Conservation (phyloP, 2,329 filamentous ascomycete species). For the Bisporella sp. region DNA sequence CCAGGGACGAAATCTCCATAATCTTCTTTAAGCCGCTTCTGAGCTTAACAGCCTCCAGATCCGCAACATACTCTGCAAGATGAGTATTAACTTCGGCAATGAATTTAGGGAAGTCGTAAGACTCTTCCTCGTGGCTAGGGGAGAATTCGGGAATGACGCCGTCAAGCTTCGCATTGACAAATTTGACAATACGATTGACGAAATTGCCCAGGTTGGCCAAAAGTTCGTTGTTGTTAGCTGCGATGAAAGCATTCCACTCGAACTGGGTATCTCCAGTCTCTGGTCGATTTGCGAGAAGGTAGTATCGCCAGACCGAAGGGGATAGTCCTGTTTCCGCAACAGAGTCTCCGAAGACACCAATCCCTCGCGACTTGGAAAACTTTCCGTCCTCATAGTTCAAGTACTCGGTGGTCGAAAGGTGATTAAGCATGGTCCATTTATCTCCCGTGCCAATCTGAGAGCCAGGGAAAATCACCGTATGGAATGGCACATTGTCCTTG, state of each 20-base stretch:
- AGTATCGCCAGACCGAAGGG: conserved; percentile 89
- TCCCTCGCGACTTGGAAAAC: conserved; percentile 83
- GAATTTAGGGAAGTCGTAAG: conserved; percentile 38
- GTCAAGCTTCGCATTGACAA: conserved; percentile 65
- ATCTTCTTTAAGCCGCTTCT: conserved; percentile 58
- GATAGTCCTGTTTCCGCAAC: conserved; percentile 80
- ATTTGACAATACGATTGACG: conserved; percentile 68
- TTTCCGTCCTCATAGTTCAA: conserved; percentile 85
- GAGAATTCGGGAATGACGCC: conserved; percentile 58
- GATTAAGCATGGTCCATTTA: conserved; percentile 84
- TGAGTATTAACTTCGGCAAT: conserved; percentile 54
- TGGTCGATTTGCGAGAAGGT: conserved; percentile 76
- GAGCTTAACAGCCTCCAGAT: conserved; percentile 66
- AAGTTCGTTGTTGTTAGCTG: conserved; percentile 84
- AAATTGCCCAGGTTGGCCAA: conserved; percentile 66
- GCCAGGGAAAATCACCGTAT: conserved; percentile 86
- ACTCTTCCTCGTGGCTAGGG: conserved; percentile 47
- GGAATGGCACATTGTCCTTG: conserved; percentile 78
- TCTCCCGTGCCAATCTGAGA: conserved; percentile 79
- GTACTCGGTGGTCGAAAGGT: conserved; percentile 84
- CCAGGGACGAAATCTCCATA: conserved; percentile 58
- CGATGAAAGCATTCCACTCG: conserved; percentile 79
- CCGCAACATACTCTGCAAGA: conserved; percentile 58
- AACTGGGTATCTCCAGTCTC: conserved; percentile 86
- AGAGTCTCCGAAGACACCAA: conserved; percentile 88